Evolutionary conservation across 192 early-diverging fungal species (phyloP).

Genomic region (Coemansia pectinata): DNA sequence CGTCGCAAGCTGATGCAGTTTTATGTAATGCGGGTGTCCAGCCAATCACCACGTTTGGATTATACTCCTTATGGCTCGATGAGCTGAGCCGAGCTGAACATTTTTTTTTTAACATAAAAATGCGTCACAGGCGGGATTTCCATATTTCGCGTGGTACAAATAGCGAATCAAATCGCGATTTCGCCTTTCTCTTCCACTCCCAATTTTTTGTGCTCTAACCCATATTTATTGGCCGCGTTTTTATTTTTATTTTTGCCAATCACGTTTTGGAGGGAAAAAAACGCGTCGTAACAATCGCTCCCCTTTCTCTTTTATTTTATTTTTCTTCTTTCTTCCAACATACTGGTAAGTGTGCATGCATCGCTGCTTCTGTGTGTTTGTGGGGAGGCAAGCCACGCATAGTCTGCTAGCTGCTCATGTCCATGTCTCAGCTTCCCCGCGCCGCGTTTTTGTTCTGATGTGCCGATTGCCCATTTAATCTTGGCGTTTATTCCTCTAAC

Average conservation of each 20-base stretch:
- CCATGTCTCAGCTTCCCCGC: not conserved
- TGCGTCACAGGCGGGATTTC: too few relatives aligned
- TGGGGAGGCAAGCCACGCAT: not conserved
- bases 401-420: not conserved
- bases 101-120: not conserved
- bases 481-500: not conserved
- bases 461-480: not conserved
- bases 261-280: conserved; percentile 3
- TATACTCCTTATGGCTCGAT: not conserved
- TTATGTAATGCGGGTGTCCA: too few relatives aligned
- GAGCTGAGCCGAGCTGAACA: not conserved
- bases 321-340: not conserved
- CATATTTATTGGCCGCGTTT: not conserved
- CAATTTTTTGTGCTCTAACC: not conserved
- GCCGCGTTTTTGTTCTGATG: not conserved
- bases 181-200: not conserved
- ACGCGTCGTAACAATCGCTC: not conserved
- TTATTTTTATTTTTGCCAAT: not conserved
- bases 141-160: not conserved
- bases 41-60: not conserved
- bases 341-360: conserved; percentile 3
- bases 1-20: too few relatives aligned
- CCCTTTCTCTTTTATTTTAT: not conserved
- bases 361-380: not conserved
- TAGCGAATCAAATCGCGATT: not conserved